phyloP scores from a whole-genome alignment of 169 alveolate species.

The Plasmodium vinckei region DNA sequence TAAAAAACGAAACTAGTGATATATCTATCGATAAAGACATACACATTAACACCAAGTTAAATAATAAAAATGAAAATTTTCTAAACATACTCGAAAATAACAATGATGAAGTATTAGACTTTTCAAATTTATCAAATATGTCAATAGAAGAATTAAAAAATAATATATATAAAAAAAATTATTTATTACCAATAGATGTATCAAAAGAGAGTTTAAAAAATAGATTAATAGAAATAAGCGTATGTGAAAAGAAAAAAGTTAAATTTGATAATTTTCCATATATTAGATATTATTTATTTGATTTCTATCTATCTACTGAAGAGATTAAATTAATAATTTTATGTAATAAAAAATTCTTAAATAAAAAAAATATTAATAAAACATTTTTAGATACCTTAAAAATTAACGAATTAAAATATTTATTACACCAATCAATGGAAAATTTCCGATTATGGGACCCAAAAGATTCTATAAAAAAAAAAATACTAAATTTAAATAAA shows the following conservation, averaged over 20 bases:
- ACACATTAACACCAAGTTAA: background rate
- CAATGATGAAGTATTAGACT: slow-evolving; percentile 26
- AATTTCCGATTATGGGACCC: slow-evolving; percentile 78
- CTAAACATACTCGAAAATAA: slow-evolving; percentile 4
- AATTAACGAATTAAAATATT: slow-evolving; percentile 59
- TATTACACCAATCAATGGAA: slow-evolving; percentile 73
- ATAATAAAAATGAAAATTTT: background rate
- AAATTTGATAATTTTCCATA: slow-evolving; percentile 65
- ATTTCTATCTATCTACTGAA: slow-evolving; percentile 33
- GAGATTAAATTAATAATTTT: slow-evolving; percentile 53
- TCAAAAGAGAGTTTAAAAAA: slow-evolving; percentile 55
- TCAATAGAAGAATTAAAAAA: slow-evolving; percentile 53
- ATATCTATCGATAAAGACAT: background rate
- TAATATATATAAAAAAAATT: slow-evolving; percentile 53
- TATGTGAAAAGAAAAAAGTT: slow-evolving; percentile 52
- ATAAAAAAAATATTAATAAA: slow-evolving; percentile 53
- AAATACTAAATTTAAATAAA: slow-evolving; percentile 55
- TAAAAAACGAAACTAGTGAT: background rate
- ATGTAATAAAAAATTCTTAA: slow-evolving; percentile 54
- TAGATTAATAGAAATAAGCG: slow-evolving; percentile 64
- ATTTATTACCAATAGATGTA: slow-evolving; percentile 72
- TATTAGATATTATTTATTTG: slow-evolving; percentile 67
- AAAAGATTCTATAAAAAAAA: slow-evolving; percentile 37
- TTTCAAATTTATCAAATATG: slow-evolving; percentile 41
- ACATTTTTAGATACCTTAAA: slow-evolving; percentile 31